Conservation (phyloP, 202 grass and related monocot species). For the Dendrocalamus latiflorus region DNA sequence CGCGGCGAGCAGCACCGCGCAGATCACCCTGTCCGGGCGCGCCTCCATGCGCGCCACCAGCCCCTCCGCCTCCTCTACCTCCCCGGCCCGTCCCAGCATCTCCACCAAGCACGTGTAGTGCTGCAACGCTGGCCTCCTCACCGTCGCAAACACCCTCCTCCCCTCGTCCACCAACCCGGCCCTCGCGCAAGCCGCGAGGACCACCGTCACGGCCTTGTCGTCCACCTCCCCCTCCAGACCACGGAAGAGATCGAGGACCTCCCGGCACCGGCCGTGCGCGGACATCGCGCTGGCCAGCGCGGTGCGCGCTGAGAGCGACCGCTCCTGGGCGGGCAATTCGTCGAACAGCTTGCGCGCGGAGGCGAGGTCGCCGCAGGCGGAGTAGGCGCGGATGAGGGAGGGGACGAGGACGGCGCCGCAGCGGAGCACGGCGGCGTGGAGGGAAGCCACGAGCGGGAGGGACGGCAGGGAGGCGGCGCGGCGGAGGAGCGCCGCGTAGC, state of each 20-base stretch:
- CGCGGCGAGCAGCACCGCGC: slow-evolving; percentile 33
- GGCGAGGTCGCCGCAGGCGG: slow-evolving; percentile 42
- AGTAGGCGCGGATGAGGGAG: slow-evolving; percentile 40
- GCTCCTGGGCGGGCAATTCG: slow-evolving; percentile 19
- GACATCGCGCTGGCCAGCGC: slow-evolving; percentile 47
- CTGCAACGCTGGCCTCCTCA: slow-evolving; percentile 48
- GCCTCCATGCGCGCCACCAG: slow-evolving; percentile 46
- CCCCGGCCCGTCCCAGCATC: slow-evolving; percentile 50
- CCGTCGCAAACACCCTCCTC: slow-evolving; percentile 42
- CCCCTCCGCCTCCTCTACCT: slow-evolving; percentile 57
- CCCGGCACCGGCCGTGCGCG: slow-evolving; percentile 40
- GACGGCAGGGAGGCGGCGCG: slow-evolving; percentile 36
- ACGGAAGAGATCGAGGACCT: slow-evolving; percentile 30
- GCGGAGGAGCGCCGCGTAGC: slow-evolving; percentile 35
- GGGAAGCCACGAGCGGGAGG: slow-evolving; percentile 26
- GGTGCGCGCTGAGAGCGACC: slow-evolving; percentile 51
- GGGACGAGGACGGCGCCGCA: slow-evolving; percentile 13
- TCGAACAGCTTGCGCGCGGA: slow-evolving; percentile 50
- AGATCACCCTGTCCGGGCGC: slow-evolving; percentile 53
- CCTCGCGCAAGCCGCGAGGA: slow-evolving; percentile 53
- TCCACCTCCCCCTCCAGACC: slow-evolving; percentile 26
- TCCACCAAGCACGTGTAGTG: slow-evolving; percentile 84
- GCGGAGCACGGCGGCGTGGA: slow-evolving; percentile 43
- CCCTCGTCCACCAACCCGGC: slow-evolving; percentile 52
- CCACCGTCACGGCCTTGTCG: slow-evolving; percentile 40